Evolutionary conservation across 2,329 filamentous ascomycete genomes (phyloP).

Genomic region (Cytospora mali): DNA sequence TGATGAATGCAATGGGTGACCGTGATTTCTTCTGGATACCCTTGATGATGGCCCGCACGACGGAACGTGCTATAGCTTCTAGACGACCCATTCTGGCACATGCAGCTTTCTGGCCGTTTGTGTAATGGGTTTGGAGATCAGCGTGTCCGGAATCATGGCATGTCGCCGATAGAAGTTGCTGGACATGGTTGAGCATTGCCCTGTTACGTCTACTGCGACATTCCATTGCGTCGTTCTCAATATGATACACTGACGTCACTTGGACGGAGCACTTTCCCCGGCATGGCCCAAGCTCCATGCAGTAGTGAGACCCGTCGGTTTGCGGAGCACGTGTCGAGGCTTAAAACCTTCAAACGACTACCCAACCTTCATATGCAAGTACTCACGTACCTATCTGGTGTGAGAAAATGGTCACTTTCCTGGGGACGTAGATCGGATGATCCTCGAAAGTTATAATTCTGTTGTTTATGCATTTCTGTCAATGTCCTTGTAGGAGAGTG

Average conservation of each 20-base stretch:
- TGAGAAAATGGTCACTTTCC: too few relatives aligned
- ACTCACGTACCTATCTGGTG: too few relatives aligned
- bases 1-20: conserved; percentile 44
- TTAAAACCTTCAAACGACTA: background rate
- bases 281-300: background rate
- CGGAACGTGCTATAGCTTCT: conserved; percentile 43
- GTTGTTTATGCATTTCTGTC: too few relatives aligned
- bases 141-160: background rate
- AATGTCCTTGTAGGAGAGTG: too few relatives aligned
- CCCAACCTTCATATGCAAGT: background rate
- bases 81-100: conserved; percentile 35
- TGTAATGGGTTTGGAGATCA: background rate
- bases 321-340: background rate
- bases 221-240: background rate
- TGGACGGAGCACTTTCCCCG: background rate
- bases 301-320: background rate
- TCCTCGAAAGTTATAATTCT: too few relatives aligned
- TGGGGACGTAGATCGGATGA: too few relatives aligned
- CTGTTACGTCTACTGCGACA: background rate
- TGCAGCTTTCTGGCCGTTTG: background rate
- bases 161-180: background rate
- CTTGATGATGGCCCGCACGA: conserved; percentile 44
- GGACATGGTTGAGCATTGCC: background rate
- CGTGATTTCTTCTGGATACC: conserved; percentile 35
- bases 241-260: background rate